phyloP scores from a whole-genome alignment of 805 yeast species.

The Ogataea glucozyma region DNA sequence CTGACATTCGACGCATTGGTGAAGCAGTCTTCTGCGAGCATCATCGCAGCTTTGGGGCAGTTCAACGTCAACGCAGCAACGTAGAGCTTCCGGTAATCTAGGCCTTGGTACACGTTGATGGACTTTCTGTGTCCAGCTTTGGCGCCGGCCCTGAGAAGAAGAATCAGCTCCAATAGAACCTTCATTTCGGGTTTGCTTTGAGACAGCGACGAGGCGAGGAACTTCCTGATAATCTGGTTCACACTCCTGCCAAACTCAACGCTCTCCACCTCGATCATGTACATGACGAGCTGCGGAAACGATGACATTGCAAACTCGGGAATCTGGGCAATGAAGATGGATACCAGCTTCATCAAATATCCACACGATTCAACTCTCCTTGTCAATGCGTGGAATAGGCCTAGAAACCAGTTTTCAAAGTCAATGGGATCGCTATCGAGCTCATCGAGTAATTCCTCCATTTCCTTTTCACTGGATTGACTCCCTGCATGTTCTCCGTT shows the following conservation, averaged over 20 bases:
- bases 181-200: constrained; percentile 20
- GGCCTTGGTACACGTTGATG: constrained; percentile 28
- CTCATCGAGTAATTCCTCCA: neutral
- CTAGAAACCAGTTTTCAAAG: neutral
- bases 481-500: constrained; percentile 11
- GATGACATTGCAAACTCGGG: constrained; percentile 32
- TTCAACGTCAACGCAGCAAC: constrained; percentile 36
- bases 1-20: constrained; percentile 14
- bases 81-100: constrained; percentile 36
- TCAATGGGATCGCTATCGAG: neutral
- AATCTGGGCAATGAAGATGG: constrained; percentile 33
- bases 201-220: constrained; percentile 18
- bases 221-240: constrained; percentile 22
- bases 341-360: constrained; percentile 36
- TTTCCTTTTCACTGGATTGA: neutral
- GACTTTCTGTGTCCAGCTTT: constrained; percentile 33
- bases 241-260: constrained; percentile 22
- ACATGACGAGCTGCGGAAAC: constrained; percentile 32
- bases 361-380: constrained; percentile 17
- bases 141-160: constrained; percentile 44
- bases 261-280: constrained; percentile 25
- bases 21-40: constrained; percentile 49
- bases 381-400: neutral
- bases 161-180: constrained; percentile 33
- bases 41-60: constrained; percentile 43